Evolutionary conservation across 169 alveolate genomes (phyloP).

Genomic region (Eimeria praecox): DNA sequence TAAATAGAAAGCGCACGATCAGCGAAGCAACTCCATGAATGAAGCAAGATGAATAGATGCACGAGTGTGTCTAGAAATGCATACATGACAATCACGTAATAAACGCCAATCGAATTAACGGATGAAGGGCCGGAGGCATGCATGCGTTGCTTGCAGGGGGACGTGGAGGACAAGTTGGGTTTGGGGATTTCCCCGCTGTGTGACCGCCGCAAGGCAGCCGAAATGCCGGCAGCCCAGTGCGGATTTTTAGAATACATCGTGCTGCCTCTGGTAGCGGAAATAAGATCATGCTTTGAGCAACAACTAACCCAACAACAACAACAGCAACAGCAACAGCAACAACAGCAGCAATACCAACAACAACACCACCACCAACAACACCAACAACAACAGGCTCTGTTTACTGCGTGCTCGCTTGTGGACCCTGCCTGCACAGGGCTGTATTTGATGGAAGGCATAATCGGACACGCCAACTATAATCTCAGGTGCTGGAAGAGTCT

Average conservation of each 20-base stretch:
- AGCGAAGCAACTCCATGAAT: too few relatives aligned
- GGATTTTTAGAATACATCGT: slow-evolving; percentile 91
- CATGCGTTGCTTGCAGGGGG: slow-evolving; percentile 79
- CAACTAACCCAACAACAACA: not conserved
- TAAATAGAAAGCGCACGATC: not conserved
- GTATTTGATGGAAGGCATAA: slow-evolving; percentile 49
- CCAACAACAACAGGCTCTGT: not conserved
- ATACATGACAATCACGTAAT: too few relatives aligned
- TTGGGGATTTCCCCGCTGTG: slow-evolving; percentile 92
- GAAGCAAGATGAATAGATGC: not conserved
- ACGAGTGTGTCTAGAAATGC: too few relatives aligned
- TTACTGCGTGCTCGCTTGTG: not conserved
- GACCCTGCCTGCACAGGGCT: slow-evolving; percentile 53
- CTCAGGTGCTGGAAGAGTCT: slow-evolving; percentile 60
- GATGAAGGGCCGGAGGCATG: slow-evolving; percentile 37
- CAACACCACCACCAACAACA: too few relatives aligned
- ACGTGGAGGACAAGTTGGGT: slow-evolving; percentile 88
- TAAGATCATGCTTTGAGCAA: slow-evolving; percentile 64
- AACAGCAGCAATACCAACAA: too few relatives aligned
- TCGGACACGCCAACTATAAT: slow-evolving; percentile 52
- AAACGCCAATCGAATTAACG: too few relatives aligned
- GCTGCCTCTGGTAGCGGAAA: slow-evolving; percentile 87
- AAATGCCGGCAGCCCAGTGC: slow-evolving; percentile 90
- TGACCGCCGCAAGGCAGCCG: slow-evolving; percentile 91
- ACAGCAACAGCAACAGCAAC: too few relatives aligned